Conservation (phyloP, 345 rosid genomes). For the Ailanthus altissimus region DNA sequence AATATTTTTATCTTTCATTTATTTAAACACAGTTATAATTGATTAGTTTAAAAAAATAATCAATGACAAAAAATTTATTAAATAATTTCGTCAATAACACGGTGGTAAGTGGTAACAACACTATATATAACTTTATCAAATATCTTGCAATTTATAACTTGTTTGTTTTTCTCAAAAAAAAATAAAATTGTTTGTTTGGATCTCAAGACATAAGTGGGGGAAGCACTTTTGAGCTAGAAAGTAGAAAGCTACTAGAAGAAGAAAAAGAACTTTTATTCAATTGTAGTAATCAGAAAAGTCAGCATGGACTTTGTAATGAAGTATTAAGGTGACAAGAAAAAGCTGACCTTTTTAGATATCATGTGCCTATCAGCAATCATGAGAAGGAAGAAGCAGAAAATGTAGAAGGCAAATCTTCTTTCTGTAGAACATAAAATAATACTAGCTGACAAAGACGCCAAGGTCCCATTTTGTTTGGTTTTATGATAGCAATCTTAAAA, state of each 20-base stretch:
- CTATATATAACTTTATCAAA: no score
- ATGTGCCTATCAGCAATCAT: background rate
- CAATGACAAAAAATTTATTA: no score
- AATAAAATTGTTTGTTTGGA: no score
- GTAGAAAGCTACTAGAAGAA: no score
- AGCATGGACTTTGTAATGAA: background rate
- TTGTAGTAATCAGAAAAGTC: background rate
- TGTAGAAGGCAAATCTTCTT: background rate
- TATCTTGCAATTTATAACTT: no score
- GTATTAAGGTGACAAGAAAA: background rate
- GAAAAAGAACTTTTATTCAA: no score
- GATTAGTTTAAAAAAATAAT: no score
- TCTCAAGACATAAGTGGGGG: background rate
- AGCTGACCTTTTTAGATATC: background rate
- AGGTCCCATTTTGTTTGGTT: background rate
- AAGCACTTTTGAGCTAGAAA: background rate
- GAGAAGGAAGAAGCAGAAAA: background rate
- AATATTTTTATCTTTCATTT: no score
- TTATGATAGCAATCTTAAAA: background rate
- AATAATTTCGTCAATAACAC: no score
- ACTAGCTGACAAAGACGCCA: background rate
- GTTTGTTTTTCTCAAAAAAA: no score
- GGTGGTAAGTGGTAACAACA: no score
- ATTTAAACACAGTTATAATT: no score
- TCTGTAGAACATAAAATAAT: background rate